Percentiles rank a stretch among this genome's conserved stretches.
phyloP scores from a whole-genome alignment of 2,329 filamentous ascomycete genomes.

The Chaetomium globosum region DNA sequence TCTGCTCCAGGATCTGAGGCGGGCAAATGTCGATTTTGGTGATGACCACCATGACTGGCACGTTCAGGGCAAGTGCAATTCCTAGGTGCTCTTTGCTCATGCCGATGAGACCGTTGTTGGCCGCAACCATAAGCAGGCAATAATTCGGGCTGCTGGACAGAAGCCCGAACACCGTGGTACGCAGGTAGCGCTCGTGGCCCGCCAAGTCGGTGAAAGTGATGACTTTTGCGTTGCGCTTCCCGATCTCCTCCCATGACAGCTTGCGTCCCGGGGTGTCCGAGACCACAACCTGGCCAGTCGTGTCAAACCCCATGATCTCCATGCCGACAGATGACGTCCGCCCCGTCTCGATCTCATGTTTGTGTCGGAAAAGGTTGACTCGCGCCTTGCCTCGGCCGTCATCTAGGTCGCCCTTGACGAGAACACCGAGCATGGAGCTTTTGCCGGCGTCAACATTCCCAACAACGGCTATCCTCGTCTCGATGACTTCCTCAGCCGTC shows the following conservation, averaged over 20 bases:
- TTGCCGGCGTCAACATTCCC: constrained; percentile 98
- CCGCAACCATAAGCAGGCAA: constrained; percentile 96
- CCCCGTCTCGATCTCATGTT: constrained; percentile 95
- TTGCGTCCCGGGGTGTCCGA: constrained; percentile 79
- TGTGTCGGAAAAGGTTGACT: constrained; percentile 94
- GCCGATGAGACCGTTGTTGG: constrained; percentile 93
- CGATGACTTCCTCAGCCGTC: constrained; percentile 83
- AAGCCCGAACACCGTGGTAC: constrained; percentile 94
- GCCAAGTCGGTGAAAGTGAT: constrained; percentile 95
- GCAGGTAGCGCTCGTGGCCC: constrained; percentile 90
- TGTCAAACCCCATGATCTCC: constrained; percentile 99
- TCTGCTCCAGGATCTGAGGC: constrained; percentile 91
- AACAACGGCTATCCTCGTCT: constrained; percentile 94
- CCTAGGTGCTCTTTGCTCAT: constrained; percentile 99
- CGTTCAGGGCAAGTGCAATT: constrained; percentile 90
- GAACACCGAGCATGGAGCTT: constrained; percentile 90
- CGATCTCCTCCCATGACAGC: constrained; percentile 96
- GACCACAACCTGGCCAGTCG: constrained; percentile 76
- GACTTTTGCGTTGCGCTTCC: constrained; percentile 90
- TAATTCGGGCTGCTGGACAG: constrained; percentile 95
- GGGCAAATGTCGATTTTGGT: constrained; percentile 99
- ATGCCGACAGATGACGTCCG: constrained; percentile 95
- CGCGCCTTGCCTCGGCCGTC: constrained; percentile 92
- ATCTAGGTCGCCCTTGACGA: constrained; percentile 93
- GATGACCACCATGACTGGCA: constrained; percentile 95